Evolutionary conservation across 2,329 filamentous ascomycete species (phyloP), one percentile per base, ranked within the genome.

Genomic region (Raffaelea deltoideospora): DNA sequence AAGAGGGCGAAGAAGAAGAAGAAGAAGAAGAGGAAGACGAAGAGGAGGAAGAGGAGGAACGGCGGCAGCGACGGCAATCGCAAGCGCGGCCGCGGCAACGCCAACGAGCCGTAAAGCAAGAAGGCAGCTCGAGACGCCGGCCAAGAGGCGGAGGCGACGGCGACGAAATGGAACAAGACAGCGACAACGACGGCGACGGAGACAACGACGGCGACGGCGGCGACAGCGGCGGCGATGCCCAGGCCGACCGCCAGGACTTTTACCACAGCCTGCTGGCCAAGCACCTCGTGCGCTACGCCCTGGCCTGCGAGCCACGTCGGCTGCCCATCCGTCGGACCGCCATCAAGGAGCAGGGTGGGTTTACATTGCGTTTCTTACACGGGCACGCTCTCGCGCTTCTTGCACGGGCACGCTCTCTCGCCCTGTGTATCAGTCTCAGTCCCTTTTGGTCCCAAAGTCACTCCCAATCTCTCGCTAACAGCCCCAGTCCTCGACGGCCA

Each of bases 401-500:
- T n/a, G n/a, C n/a, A n/a, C n/a, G n/a, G n/a, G n/a, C n/a, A n/a
- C n/a, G n/a, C n/a, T n/a, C n/a, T n/a, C n/a, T n/a, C n/a, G n/a
- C n/a, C n/a, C n/a, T n/a, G n/a, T n/a, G n/a, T n/a, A n/a, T n/a
- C n/a, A n/a, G n/a, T 20, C 26, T 11, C 34, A 18, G 19, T 28
- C 13, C 19, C 34, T 35, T 6, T 28, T 19, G 10, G 2, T 31
- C 17, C 37, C 30, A 17, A 10, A 31, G 21, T 18, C 3, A n/a
- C 1, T 4, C 3, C n/a, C 18, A 14, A 31, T 14, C 37, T 26
- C 10, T 6, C 6, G 23, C 2, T 37, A 18, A 37, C 35, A 11
- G 14, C 10, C n/a, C 14, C 34, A 76, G 83, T 93, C 1, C 72
- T 94, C 10, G 82, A 80, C 15, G 67, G 76, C 32, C 69, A 77